Percentiles rank a stretch among this genome's conserved stretches.
These are phyloP conservation scores for Hibiscus syriacus DNA, from an alignment of 345 rosid genomes.

Conservation along the genomic window DNA sequence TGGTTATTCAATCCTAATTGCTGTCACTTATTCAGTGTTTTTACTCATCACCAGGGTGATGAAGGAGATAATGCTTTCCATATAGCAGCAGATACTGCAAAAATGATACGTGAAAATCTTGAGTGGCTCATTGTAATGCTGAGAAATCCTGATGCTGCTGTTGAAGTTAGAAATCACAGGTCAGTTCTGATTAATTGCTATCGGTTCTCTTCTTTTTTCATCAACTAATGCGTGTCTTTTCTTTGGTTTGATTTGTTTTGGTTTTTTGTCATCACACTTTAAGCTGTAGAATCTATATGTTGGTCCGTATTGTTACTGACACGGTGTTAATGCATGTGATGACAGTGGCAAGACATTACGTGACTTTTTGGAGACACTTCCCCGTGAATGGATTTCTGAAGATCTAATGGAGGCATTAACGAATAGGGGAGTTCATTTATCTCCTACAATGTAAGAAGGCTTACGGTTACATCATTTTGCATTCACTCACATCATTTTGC, in stretches of 20 bases:
- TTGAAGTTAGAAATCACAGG: constrained; percentile 91
- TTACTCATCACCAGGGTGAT: constrained; percentile 71
- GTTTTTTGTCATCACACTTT: too few species aligned
- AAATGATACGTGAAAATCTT: too few species aligned
- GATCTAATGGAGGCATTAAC: too few species aligned
- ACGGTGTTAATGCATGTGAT: background rate
- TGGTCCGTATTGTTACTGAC: background rate
- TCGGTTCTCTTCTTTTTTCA: background rate
- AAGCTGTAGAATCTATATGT: too few species aligned
- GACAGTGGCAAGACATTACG: constrained; percentile 88
- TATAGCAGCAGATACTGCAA: too few species aligned
- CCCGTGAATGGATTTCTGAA: too few species aligned
- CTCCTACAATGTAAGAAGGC: constrained; percentile 78
- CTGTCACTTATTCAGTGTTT: too few species aligned
- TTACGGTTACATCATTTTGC: background rate
- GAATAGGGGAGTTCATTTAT: constrained; percentile 75
- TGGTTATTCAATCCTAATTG: background rate
- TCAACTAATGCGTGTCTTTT: too few species aligned
- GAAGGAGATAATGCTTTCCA: constrained; percentile 98
- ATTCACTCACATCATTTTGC: background rate
- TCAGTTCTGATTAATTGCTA: constrained; percentile 22
- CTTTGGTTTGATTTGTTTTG: too few species aligned
- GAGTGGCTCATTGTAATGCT: too few species aligned
- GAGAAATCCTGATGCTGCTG: too few species aligned
- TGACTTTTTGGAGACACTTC: too few species aligned